Conservation (phyloP, 2,329 filamentous ascomycete genomes). For the Eutypella sp. region DNA sequence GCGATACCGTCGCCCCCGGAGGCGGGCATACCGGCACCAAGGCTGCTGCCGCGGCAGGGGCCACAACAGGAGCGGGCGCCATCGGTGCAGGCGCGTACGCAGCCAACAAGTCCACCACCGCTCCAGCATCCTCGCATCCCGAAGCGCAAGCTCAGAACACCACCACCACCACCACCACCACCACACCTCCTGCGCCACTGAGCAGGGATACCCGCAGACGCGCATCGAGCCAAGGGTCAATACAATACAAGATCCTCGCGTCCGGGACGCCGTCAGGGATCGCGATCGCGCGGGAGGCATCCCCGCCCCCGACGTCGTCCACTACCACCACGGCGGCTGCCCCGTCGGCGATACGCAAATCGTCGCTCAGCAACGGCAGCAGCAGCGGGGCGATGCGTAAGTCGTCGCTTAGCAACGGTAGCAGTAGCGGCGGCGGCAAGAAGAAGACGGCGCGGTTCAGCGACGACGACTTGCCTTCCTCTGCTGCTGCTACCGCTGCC, state of each 20-base stretch:
- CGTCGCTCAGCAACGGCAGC: not conserved
- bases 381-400: too few relatives aligned
- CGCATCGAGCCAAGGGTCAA: conserved; percentile 2
- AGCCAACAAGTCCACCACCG: not conserved
- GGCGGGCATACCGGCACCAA: not conserved
- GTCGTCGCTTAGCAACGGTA: too few relatives aligned
- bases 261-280: conserved; percentile 21
- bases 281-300: not conserved
- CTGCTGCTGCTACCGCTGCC: too few relatives aligned
- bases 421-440: too few relatives aligned
- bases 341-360: not conserved
- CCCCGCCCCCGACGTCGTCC: too few relatives aligned
- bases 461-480: too few relatives aligned
- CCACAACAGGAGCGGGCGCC: not conserved
- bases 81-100: not conserved
- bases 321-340: not conserved
- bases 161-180: not conserved
- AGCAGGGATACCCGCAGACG: not conserved
- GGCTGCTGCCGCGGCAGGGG: not conserved
- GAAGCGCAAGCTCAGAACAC: too few relatives aligned
- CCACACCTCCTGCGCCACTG: not conserved
- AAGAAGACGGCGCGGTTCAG: too few relatives aligned
- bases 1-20: not conserved
- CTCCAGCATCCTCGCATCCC: too few relatives aligned
- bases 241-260: conserved; percentile 14